Percentiles rank a stretch among this genome's conserved stretches.
Conservation (phyloP, 1,284 basidiomycete genomes). For the Leucoagaricus sp. region DNA sequence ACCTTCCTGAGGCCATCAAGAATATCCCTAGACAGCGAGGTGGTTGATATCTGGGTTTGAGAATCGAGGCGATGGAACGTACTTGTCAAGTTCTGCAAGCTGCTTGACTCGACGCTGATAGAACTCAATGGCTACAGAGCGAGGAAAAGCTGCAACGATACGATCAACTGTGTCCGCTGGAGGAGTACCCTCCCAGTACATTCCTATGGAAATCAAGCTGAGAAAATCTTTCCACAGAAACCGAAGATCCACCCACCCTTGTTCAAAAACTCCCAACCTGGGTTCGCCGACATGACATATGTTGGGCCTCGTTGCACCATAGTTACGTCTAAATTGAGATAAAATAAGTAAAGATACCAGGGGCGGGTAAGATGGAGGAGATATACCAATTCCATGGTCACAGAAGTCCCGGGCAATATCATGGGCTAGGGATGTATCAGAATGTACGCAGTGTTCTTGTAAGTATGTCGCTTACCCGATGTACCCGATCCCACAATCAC, state of each 20-base stretch:
- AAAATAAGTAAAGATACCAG: not conserved
- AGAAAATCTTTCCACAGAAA: too few species aligned
- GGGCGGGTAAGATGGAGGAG: too few species aligned
- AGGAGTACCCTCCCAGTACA: constrained; percentile 52
- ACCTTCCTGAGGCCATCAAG: constrained; percentile 25
- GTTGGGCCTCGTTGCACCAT: constrained; percentile 47
- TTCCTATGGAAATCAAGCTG: constrained; percentile 25
- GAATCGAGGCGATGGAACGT: constrained; percentile 5
- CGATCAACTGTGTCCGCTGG: constrained; percentile 53
- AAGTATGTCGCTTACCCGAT: constrained; percentile 40
- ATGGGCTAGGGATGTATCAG: constrained; percentile 29
- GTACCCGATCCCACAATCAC: constrained; percentile 63
- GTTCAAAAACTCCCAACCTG: constrained; percentile 26
- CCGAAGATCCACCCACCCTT: not conserved
- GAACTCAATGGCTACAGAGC: constrained; percentile 41
- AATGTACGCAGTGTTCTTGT: not conserved
- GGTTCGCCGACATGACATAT: constrained; percentile 40
- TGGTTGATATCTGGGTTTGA: not conserved
- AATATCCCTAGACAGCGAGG: constrained; percentile 18
- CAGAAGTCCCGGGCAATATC: constrained; percentile 41
- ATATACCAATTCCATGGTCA: constrained; percentile 36
- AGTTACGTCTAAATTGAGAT: constrained; percentile 36
- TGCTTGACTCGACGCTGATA: constrained; percentile 43
- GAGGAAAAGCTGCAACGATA: constrained; percentile 45
- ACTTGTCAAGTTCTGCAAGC: constrained; percentile 59